Conservation (phyloP, 2,329 filamentous ascomycete genomes). For the Dryadomyces sulphureus region DNA sequence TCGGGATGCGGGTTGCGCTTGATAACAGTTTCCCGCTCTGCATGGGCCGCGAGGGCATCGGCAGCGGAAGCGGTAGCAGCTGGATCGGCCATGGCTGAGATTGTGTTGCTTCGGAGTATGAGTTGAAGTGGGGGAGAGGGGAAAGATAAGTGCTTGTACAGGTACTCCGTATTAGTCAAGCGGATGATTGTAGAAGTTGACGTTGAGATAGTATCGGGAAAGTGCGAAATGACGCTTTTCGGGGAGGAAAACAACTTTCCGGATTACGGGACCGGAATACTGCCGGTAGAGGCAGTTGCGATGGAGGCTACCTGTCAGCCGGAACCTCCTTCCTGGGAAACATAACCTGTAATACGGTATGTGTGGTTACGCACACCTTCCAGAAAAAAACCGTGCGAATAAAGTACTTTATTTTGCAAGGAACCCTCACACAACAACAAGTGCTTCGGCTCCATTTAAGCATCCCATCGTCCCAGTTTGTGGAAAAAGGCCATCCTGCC, state of each 20-base stretch:
- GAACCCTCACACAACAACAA: neutral
- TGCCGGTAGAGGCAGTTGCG: neutral
- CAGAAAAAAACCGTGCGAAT: neutral
- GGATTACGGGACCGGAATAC: neutral
- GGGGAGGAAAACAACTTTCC: neutral
- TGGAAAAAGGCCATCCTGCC: no score
- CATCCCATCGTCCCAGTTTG: no score
- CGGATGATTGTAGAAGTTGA: neutral
- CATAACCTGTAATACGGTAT: no score
- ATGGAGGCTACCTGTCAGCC: neutral
- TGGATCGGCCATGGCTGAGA: neutral
- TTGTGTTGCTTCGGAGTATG: neutral
- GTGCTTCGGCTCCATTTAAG: neutral
- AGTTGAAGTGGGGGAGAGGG: neutral
- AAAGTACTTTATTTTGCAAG: neutral
- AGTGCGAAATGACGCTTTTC: neutral
- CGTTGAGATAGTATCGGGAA: neutral
- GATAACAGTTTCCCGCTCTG: conserved; percentile 15
- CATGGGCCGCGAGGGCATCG: conserved; percentile 3
- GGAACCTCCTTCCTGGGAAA: no score
- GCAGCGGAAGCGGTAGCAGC: neutral
- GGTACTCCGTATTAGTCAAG: no score
- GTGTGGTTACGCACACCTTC: neutral
- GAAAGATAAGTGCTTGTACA: no score
- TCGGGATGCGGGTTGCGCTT: conserved; percentile 57